Base-by-base conservation (phyloP, 768 basidiomycete genomes). In the Leucogyrophana mollusca region DNA sequence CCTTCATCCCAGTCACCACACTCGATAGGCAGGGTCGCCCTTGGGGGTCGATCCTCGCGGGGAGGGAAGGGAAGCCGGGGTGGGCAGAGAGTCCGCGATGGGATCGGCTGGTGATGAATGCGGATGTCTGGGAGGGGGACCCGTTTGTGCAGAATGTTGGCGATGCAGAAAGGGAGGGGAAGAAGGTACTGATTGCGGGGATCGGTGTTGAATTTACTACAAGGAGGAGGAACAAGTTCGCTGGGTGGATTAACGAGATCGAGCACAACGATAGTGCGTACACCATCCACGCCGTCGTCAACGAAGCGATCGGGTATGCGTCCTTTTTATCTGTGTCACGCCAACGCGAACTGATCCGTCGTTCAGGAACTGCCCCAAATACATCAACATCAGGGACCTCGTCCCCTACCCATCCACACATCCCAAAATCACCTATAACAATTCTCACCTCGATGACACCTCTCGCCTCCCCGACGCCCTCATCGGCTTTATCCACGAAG, bases 331-430 rank as follows among this genome's bases (percentile, higher is more conserved):
- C 32, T 45, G 6, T 25, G 23, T n/a, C 17, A 23, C 37, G 21
- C 23, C 32, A 21, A 23, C 6, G 11, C 34, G 27, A 53, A 9
- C 32, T 21, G 7, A 41, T 34, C 2, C 18, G 13, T 35, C 16
- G 7, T 7, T n/a, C 37, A 84, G 84, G 36, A 83, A 83, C 47
- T 85, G 83, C 56, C 84, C 83, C 9, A 86, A 85, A 54, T 86
- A 86, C 48, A 85, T 85, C 55, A 82, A 73, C 40, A 57, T 76
- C 32, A 76, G 81, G 10, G 70, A 80, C 10, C 64, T 85, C 8
- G 56, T 65, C n/a, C 66, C 80, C 1, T 60, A 72, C 49, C 56
- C 70, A 0, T 6, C 6, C 27, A 69, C 71, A 2, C 47, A 59
- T n/a, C 73, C 80, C 0, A 56, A 46, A 3, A 59, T 83, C 17